These are phyloP conservation scores for Tranzscheliella williamsii DNA, from an alignment of 1,284 basidiomycete species.

Conservation along the genomic window DNA sequence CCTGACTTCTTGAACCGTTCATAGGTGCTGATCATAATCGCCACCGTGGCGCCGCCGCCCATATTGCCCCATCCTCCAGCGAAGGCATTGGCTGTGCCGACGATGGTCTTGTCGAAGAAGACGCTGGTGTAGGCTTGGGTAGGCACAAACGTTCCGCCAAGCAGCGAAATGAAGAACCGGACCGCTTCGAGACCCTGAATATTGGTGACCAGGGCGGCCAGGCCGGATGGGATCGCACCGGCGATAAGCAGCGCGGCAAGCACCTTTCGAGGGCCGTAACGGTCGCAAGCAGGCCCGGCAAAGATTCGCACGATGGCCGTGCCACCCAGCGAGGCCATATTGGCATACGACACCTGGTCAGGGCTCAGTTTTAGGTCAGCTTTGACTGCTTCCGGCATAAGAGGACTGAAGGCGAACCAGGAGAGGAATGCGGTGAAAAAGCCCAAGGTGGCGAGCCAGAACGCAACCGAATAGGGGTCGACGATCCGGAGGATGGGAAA, in stretches of 20 bases:
- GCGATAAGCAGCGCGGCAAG: slow-evolving; percentile 69
- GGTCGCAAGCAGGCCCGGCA: slow-evolving; percentile 68
- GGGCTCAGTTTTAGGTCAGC: slow-evolving; percentile 67
- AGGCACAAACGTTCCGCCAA: slow-evolving; percentile 69
- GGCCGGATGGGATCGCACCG: slow-evolving; percentile 70
- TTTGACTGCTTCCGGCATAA: slow-evolving; percentile 70
- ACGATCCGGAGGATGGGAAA: slow-evolving; percentile 67
- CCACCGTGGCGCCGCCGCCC: slow-evolving; percentile 64
- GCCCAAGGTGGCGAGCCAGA: slow-evolving; percentile 63
- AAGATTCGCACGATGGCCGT: slow-evolving; percentile 66
- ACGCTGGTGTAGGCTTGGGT: slow-evolving; percentile 68
- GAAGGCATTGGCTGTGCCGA: slow-evolving; percentile 64
- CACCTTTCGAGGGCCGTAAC: slow-evolving; percentile 66
- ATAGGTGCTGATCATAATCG: slow-evolving; percentile 69
- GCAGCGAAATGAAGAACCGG: slow-evolving; percentile 66
- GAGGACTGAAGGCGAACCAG: slow-evolving; percentile 72
- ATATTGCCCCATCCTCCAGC: slow-evolving; percentile 64
- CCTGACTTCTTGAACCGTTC: slow-evolving; percentile 63
- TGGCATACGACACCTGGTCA: slow-evolving; percentile 67
- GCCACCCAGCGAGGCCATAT: slow-evolving; percentile 68
- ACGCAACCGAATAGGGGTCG: slow-evolving; percentile 67
- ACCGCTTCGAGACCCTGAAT: slow-evolving; percentile 65
- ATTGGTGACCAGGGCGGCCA: slow-evolving; percentile 67
- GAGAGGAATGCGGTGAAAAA: slow-evolving; percentile 66
- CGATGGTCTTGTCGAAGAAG: slow-evolving; percentile 69